Evolutionary conservation across 345 rosid species (phyloP).

Genomic region (Camelina neglecta): DNA sequence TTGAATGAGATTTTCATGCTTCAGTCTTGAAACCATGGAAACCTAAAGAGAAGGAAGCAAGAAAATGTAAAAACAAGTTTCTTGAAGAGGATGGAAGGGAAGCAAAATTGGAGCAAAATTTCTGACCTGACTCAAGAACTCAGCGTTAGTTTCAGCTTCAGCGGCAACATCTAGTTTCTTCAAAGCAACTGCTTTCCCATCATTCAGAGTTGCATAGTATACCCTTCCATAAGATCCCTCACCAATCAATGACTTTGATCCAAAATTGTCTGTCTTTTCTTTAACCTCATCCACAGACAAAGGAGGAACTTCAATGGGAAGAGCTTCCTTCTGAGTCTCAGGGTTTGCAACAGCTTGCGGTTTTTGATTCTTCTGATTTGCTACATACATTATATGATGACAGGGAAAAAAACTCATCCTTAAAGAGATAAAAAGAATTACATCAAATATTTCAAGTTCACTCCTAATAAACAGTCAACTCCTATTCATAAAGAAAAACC

Average conservation of each 20-base stretch:
- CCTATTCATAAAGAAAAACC: not conserved
- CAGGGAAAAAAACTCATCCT: not conserved
- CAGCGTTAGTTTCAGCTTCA: conserved; percentile 70
- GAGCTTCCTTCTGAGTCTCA: conserved; percentile 70
- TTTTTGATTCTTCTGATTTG: conserved; percentile 54
- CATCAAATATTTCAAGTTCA: conserved; percentile 21
- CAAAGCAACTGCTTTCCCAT: conserved; percentile 73
- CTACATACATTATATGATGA: conserved; percentile 38
- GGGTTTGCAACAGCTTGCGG: conserved; percentile 58
- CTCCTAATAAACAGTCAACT: not conserved
- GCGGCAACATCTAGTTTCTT: conserved; percentile 87
- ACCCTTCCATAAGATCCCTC: conserved; percentile 95
- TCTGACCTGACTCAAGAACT: conserved; percentile 78
- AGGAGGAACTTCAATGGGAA: conserved; percentile 76
- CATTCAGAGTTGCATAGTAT: conserved; percentile 68
- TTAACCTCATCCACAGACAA: conserved; percentile 79
- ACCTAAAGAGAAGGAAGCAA: conserved; percentile 46
- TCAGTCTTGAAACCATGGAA: conserved; percentile 81
- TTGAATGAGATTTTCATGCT: conserved; percentile 76
- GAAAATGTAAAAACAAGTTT: conserved; percentile 29
- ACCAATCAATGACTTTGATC: conserved; percentile 88
- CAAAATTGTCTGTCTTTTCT: conserved; percentile 84
- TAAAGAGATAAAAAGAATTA: conserved; percentile 8
- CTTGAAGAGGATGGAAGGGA: not conserved
- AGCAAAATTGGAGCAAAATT: not conserved